Conservation (phyloP, 2,329 filamentous ascomycete genomes). For the Pleoardoris graminearum region DNA sequence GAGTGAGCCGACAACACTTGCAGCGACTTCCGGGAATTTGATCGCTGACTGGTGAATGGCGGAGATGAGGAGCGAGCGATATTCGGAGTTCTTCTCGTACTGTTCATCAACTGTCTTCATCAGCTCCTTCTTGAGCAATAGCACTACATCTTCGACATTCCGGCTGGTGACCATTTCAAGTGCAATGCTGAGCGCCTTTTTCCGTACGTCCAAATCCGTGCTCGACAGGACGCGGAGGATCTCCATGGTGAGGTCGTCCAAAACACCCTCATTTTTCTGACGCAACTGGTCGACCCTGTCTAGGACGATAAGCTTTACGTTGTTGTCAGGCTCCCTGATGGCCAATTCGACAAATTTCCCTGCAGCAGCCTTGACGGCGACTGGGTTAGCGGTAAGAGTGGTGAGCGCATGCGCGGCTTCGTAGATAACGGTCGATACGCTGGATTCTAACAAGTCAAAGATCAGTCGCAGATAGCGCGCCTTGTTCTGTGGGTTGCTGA, state of each 20-base stretch:
- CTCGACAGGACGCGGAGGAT: conserved; percentile 92
- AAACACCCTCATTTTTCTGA: conserved; percentile 83
- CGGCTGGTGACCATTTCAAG: conserved; percentile 99
- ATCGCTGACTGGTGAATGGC: conserved; percentile 98
- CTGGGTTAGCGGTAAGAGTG: conserved; percentile 90
- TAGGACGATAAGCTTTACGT: conserved; percentile 97
- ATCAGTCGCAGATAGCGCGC: conserved; percentile 91
- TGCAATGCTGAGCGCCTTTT: conserved; percentile 86
- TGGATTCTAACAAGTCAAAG: conserved; percentile 92
- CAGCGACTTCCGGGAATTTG: conserved; percentile 97
- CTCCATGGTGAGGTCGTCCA: conserved; percentile 96
- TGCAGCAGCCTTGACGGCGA: conserved; percentile 95
- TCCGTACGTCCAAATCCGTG: conserved; percentile 92
- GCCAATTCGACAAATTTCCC: conserved; percentile 95
- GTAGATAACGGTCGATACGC: conserved; percentile 92
- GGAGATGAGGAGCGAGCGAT: conserved; percentile 87
- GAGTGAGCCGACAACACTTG: conserved; percentile 91
- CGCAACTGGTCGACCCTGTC: conserved; percentile 89
- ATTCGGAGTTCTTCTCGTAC: conserved; percentile 74
- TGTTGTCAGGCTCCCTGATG: conserved; percentile 98
- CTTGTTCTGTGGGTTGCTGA: conserved; percentile 94
- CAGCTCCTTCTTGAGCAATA: conserved; percentile 95
- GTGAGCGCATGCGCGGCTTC: conserved; percentile 96
- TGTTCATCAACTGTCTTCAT: conserved; percentile 97
- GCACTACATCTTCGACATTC: conserved; percentile 96